Percentiles rank a stretch among this genome's conserved stretches.
These are phyloP conservation scores for Cyclotella sp. DNA, from an alignment of 108 stramenopile species.

Conservation along the genomic window DNA sequence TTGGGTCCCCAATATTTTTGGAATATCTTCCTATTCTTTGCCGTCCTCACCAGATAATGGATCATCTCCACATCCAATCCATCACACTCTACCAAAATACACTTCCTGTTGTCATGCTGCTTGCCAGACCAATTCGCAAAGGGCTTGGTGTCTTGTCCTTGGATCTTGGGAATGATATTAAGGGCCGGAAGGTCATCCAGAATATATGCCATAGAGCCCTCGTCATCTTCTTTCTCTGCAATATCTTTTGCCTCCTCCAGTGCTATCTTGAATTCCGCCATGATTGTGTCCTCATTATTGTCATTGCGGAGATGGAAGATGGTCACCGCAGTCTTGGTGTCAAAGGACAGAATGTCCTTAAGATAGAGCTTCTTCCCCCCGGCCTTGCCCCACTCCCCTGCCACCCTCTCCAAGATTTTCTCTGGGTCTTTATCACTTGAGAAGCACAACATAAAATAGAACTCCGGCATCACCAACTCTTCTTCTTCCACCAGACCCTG, in stretches of 20 bases:
- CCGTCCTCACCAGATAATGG: background rate
- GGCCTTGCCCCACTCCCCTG: background rate
- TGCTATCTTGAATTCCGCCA: background rate
- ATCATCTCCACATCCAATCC: background rate
- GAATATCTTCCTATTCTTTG: background rate
- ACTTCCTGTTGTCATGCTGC: background rate
- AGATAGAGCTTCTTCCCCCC: background rate
- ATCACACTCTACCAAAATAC: background rate
- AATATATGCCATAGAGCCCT: background rate
- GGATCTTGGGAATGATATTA: background rate
- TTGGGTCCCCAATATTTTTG: background rate
- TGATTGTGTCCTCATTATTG: background rate
- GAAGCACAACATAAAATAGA: background rate
- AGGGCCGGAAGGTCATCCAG: background rate
- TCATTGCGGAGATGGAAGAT: background rate
- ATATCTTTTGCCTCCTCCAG: background rate
- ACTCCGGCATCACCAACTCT: background rate
- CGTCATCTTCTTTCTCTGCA: no score
- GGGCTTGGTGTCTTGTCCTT: background rate
- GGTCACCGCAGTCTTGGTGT: background rate
- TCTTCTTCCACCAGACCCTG: background rate
- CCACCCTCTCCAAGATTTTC: background rate
- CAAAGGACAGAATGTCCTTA: conserved; percentile 7
- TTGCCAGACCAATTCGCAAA: background rate
- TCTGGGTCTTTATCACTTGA: conserved; percentile 13